Conservation (phyloP, 768 basidiomycete species). For the Calvatia gigantea region DNA sequence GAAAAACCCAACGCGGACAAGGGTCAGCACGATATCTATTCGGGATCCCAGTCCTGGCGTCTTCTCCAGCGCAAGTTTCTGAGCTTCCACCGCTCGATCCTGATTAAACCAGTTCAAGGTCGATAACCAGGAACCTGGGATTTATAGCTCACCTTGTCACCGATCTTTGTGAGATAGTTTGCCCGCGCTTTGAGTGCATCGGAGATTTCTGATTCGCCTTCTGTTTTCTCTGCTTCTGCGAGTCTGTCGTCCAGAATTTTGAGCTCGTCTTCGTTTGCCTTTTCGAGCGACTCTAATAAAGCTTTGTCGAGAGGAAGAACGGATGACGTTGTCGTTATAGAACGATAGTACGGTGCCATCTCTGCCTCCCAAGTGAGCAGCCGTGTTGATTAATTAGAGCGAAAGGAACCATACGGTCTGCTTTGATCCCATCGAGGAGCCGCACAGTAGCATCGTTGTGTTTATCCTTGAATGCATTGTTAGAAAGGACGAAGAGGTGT, state of each 20-base stretch:
- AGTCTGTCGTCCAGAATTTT: conserved; percentile 73
- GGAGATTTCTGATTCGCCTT: conserved; percentile 91
- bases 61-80: conserved; percentile 83
- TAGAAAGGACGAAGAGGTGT: conserved; percentile 70
- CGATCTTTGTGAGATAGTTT: conserved; percentile 83
- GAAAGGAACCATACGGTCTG: conserved; percentile 61
- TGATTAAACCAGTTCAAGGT: conserved; percentile 23
- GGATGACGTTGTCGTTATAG: conserved; percentile 48
- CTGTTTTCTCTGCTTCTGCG: conserved; percentile 82
- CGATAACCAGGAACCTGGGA: too few species aligned
- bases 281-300: conserved; percentile 57
- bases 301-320: conserved; percentile 45
- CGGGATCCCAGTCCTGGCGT: conserved; percentile 89
- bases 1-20: conserved; percentile 89
- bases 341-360: conserved; percentile 83
- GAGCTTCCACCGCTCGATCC: conserved; percentile 80
- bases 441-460: conserved; percentile 64
- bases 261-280: conserved; percentile 70
- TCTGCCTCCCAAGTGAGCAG: conserved; percentile 40
- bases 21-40: conserved; percentile 89
- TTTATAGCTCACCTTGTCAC: conserved; percentile 64
- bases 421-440: conserved; percentile 71
- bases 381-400: neutral
- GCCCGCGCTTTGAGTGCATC: conserved; percentile 85
- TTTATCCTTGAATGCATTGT: conserved; percentile 53